phyloP scores from a whole-genome alignment of 129 eudicot species.

The Saussurea involucrata region DNA sequence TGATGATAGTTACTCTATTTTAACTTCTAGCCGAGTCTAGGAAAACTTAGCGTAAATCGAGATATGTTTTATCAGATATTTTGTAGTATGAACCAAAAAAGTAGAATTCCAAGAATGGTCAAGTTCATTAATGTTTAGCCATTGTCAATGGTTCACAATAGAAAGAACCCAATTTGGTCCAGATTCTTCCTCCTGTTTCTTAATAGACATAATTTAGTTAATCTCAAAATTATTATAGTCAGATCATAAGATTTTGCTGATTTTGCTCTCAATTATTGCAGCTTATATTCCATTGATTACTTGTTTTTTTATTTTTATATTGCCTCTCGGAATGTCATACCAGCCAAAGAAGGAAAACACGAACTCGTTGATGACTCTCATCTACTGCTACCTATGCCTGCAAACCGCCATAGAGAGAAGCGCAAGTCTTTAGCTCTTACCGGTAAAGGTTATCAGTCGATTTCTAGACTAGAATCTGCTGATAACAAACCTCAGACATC shows the following conservation, averaged over 20 bases:
- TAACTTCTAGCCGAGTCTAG: neutral
- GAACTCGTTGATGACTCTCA: constrained; percentile 42
- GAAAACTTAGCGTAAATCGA: neutral
- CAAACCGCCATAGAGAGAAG: constrained; percentile 37
- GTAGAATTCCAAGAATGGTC: constrained; percentile 5
- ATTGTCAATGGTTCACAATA: neutral
- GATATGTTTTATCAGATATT: neutral
- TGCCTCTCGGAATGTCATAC: constrained; percentile 33
- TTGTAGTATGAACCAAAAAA: constrained; percentile 4
- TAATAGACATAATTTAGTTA: neutral
- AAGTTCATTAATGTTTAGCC: neutral
- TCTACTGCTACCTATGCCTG: constrained; percentile 36
- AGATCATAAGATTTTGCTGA: constrained; percentile 1
- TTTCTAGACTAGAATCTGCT: constrained; percentile 38
- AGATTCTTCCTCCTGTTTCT: neutral
- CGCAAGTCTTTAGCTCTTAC: constrained; percentile 39
- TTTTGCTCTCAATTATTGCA: constrained; percentile 7
- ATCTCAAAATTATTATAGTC: neutral
- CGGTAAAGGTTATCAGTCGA: constrained; percentile 37
- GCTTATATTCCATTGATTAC: neutral
- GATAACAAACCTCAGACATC: constrained; percentile 43
- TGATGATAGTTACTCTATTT: neutral
- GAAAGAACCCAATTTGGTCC: constrained; percentile 4
- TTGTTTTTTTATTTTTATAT: constrained; percentile 9
- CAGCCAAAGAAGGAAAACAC: constrained; percentile 37